These are phyloP conservation scores for Naegleria fowleri DNA, from an alignment of 208 protist genomes.

Conservation along the genomic window DNA sequence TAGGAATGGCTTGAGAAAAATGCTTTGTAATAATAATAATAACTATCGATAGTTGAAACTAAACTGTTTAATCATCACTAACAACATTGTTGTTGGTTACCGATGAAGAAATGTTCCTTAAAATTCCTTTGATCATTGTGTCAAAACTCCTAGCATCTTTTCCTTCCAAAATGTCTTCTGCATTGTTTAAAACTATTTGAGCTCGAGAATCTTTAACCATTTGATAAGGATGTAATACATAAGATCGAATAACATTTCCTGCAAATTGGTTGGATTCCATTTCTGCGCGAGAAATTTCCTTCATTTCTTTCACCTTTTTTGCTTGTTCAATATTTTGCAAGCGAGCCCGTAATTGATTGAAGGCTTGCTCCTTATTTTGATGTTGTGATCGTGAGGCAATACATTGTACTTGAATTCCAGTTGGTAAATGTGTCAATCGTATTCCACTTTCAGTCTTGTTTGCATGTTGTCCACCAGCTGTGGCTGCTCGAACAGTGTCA, in stretches of 20 bases:
- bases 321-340: not conserved
- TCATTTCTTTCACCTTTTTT: not conserved
- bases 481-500: not conserved
- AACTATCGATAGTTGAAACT: too few relatives aligned
- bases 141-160: not conserved
- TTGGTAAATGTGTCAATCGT: constrained; percentile 34
- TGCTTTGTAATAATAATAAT: too few relatives aligned
- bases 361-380: constrained; percentile 38
- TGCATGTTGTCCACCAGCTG: constrained; percentile 31
- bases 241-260: not conserved
- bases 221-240: constrained; percentile 4
- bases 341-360: constrained; percentile 29
- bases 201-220: constrained; percentile 1
- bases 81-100: not conserved
- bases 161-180: not conserved
- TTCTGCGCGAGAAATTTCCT: not conserved
- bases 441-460: constrained; percentile 38
- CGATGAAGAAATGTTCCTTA: not conserved
- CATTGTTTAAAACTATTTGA: not conserved
- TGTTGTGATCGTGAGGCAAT: constrained; percentile 39
- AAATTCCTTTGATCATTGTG: not conserved
- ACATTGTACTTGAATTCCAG: constrained; percentile 28
- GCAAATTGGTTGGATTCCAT: not conserved
- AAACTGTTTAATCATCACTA: not conserved
- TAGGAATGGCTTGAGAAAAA: too few relatives aligned